phyloP scores from a whole-genome alignment of 2,329 filamentous ascomycete species.

The Botrytis fragariae region DNA sequence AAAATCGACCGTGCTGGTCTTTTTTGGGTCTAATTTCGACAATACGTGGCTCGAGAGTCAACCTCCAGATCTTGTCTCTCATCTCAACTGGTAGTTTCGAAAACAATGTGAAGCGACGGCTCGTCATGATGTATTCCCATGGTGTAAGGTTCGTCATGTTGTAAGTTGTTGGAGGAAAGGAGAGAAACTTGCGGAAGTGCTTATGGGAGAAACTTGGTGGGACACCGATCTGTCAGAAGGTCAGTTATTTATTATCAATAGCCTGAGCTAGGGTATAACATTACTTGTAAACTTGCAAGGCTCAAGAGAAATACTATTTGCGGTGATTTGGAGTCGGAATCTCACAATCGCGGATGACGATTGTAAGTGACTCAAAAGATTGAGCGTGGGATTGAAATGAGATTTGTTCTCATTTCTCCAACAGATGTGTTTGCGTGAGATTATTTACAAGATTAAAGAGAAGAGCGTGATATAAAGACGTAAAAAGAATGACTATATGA shows the following conservation, averaged over 20 bases:
- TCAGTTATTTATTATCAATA: neutral
- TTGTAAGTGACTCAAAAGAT: neutral
- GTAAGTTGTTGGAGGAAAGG: neutral
- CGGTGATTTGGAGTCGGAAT: neutral
- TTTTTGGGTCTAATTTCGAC: neutral
- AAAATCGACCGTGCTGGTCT: neutral
- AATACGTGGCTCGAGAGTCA: neutral
- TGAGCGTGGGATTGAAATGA: neutral
- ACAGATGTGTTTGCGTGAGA: neutral
- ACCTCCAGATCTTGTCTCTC: neutral
- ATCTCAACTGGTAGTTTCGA: neutral
- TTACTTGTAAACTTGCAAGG: neutral
- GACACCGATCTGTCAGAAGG: fast-evolving
- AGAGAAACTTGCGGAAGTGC: too few relatives aligned
- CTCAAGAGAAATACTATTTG: neutral
- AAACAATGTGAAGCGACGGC: neutral
- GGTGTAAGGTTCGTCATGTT: neutral
- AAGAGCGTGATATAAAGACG: neutral
- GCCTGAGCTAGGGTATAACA: neutral
- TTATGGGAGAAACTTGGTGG: neutral
- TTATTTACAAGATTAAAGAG: neutral
- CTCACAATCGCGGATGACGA: neutral
- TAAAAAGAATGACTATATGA: neutral
- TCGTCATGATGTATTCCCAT: neutral
- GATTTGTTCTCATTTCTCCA: neutral